Evolutionary conservation across 352 stramenopile species (phyloP).

Genomic region (Phytophthora quininea): DNA sequence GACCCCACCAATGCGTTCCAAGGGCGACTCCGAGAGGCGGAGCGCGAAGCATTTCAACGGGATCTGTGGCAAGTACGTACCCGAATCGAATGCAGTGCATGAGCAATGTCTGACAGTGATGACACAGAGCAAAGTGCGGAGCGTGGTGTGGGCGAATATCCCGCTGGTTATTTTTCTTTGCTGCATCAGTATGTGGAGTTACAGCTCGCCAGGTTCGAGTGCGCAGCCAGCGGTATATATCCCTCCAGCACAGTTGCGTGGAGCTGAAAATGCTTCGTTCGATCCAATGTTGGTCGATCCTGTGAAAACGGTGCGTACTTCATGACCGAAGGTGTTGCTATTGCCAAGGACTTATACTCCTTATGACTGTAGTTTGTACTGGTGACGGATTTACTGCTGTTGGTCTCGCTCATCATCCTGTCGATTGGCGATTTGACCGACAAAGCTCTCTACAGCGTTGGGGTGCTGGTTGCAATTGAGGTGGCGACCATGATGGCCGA

Average conservation of each 20-base stretch:
- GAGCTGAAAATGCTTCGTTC: slow-evolving; percentile 2
- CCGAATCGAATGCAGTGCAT: not conserved
- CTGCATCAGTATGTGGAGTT: slow-evolving; percentile 46
- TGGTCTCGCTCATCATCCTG: slow-evolving; percentile 53
- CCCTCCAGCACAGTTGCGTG: slow-evolving; percentile 23
- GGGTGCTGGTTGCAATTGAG: slow-evolving; percentile 47
- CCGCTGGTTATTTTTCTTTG: slow-evolving; percentile 40
- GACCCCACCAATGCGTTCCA: slow-evolving; percentile 60
- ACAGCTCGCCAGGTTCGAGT: slow-evolving; percentile 8
- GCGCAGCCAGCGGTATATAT: not conserved
- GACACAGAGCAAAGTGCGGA: slow-evolving; percentile 43
- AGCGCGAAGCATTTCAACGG: slow-evolving; percentile 41
- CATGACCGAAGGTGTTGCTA: not conserved
- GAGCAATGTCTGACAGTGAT: not conserved
- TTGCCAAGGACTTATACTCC: not conserved
- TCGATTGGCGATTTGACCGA: slow-evolving; percentile 34
- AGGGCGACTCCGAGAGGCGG: slow-evolving; percentile 48
- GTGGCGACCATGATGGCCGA: slow-evolving; percentile 43
- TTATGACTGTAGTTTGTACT: slow-evolving; percentile 48
- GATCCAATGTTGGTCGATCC: slow-evolving; percentile 10
- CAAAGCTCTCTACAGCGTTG: slow-evolving; percentile 46
- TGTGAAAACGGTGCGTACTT: slow-evolving; percentile 34
- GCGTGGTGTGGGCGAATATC: slow-evolving; percentile 42
- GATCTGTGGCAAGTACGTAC: slow-evolving; percentile 40
- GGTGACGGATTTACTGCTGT: slow-evolving; percentile 46